These are phyloP conservation scores for Platismatia glauca DNA, from an alignment of 495 filamentous ascomycete species.

Conservation along the genomic window DNA sequence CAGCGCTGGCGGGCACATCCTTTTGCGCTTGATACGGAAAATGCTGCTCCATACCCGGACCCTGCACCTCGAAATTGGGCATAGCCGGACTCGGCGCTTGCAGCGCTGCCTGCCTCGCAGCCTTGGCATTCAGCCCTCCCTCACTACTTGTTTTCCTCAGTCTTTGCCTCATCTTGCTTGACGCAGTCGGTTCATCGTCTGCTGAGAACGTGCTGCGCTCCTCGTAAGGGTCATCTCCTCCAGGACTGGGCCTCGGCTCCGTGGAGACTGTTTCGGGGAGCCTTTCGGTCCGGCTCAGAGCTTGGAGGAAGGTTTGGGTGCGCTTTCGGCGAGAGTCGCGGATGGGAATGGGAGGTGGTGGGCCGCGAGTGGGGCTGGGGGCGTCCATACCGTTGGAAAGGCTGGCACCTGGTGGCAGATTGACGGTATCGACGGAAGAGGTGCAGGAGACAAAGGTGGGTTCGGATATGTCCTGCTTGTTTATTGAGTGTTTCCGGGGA, in stretches of 20 bases:
- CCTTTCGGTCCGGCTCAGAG: slow-evolving; percentile 15
- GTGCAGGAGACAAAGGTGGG: slow-evolving; percentile 73
- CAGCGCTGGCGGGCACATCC: slow-evolving; percentile 15
- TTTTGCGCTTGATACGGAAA: slow-evolving; percentile 16
- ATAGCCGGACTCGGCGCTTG: slow-evolving; percentile 30
- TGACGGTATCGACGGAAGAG: slow-evolving; percentile 59
- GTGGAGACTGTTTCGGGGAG: background rate
- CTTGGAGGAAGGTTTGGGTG: slow-evolving; percentile 25
- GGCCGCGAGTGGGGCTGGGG: slow-evolving; percentile 1
- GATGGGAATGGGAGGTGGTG: slow-evolving; percentile 25
- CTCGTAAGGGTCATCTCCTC: slow-evolving; percentile 24
- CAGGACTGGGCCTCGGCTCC: background rate
- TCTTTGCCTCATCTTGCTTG: slow-evolving; percentile 31
- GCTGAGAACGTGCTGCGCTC: slow-evolving; percentile 42
- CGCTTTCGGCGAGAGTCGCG: slow-evolving; percentile 27
- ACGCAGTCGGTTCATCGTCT: slow-evolving; percentile 40
- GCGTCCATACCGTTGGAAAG: slow-evolving; percentile 33
- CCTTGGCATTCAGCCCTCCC: slow-evolving; percentile 34
- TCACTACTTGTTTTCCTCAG: slow-evolving; percentile 48
- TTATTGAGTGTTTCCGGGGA: slow-evolving; percentile 54
- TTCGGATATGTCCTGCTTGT: slow-evolving; percentile 73
- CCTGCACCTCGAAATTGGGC: slow-evolving; percentile 23
- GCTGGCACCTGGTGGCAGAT: slow-evolving; percentile 46
- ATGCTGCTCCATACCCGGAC: slow-evolving; percentile 6
- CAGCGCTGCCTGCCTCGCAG: slow-evolving; percentile 34